Conservation (phyloP, 495 filamentous ascomycete species). For the Penicillium riverlandense region DNA sequence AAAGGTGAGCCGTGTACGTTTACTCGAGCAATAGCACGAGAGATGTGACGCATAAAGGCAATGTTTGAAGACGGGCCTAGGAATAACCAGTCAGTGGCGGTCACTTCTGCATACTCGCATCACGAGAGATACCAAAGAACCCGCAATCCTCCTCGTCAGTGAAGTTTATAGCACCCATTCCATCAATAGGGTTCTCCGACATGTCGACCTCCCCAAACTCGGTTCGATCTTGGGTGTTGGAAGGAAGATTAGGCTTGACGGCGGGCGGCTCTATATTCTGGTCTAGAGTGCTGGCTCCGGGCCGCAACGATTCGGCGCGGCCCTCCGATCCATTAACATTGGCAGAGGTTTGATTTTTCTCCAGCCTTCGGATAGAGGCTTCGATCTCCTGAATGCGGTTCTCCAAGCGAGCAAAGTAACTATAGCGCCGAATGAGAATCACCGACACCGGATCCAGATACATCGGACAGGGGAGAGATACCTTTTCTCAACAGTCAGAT, state of each 20-base stretch:
- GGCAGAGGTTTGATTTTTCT: no score
- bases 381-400: no score
- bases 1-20: background rate
- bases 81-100: background rate
- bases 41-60: constrained; percentile 33
- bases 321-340: no score
- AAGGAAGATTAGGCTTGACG: no score
- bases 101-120: background rate
- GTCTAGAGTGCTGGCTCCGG: no score
- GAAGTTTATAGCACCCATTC: constrained; percentile 37
- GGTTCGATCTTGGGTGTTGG: no score
- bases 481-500: constrained; percentile 8
- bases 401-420: background rate
- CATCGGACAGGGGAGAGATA: background rate
- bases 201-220: constrained; percentile 6
- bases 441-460: no score
- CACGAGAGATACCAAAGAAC: constrained; percentile 30
- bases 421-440: background rate
- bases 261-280: no score
- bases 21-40: constrained; percentile 15
- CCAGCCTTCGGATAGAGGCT: no score
- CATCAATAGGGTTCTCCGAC: constrained; percentile 29
- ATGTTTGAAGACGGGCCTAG: constrained; percentile 42
- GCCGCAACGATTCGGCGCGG: no score
- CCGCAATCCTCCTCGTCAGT: constrained; percentile 39